Conservation (phyloP, 2,329 filamentous ascomycete genomes). For the Peltaster fructicola region DNA sequence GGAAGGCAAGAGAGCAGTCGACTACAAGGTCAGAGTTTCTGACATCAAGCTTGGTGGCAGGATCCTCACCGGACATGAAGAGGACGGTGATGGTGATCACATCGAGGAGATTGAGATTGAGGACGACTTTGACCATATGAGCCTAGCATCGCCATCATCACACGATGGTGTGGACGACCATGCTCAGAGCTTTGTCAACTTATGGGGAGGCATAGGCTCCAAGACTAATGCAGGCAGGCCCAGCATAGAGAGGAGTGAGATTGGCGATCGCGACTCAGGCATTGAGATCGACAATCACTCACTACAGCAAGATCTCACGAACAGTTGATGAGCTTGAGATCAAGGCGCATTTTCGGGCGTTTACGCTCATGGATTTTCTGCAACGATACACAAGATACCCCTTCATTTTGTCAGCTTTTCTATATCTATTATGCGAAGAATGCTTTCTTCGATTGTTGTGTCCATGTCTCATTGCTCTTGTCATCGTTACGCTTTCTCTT, state of each 20-base stretch:
- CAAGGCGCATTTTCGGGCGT: too few relatives aligned
- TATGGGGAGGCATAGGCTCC: conserved; percentile 11
- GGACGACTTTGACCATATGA: conserved; percentile 8
- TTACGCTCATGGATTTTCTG: too few relatives aligned
- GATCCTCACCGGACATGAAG: conserved; percentile 47
- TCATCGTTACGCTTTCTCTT: conserved; percentile 2
- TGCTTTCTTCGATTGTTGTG: conserved; percentile 13
- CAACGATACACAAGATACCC: too few relatives aligned
- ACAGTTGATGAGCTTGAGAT: too few relatives aligned
- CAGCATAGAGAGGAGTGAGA: conserved; percentile 10
- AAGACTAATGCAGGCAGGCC: too few relatives aligned
- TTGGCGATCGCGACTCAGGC: conserved; percentile 17
- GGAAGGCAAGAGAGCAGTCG: conserved; percentile 72
- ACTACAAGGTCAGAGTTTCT: conserved; percentile 59
- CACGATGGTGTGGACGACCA: conserved; percentile 7
- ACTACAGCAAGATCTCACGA: too few relatives aligned
- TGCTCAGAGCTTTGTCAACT: conserved; percentile 13
- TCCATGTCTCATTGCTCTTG: conserved; percentile 8
- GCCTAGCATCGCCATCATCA: conserved; percentile 4
- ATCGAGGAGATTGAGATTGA: conserved; percentile 10
- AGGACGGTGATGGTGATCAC: conserved; percentile 9
- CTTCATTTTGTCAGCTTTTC: too few relatives aligned
- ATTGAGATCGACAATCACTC: conserved; percentile 13
- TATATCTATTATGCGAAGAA: conserved; percentile 11
- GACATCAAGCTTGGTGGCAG: conserved; percentile 71